phyloP scores from a whole-genome alignment of 1,139 yeast genomes.

The Diutina rugosa region DNA sequence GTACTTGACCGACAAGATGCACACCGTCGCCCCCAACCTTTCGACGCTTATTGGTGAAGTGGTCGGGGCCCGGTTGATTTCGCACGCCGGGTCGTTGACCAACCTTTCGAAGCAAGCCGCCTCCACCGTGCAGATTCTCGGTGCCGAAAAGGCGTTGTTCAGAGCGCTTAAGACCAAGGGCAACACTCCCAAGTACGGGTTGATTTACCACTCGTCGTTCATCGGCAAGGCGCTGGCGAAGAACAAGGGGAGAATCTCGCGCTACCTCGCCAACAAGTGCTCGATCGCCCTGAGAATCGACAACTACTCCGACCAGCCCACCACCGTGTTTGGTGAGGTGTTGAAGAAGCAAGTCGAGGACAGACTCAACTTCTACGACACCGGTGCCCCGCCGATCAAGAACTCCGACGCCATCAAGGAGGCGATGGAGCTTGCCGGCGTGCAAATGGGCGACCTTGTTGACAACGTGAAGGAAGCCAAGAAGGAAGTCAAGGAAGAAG shows the following conservation, averaged over 20 bases:
- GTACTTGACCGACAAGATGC: conserved; percentile 90
- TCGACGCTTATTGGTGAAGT: conserved; percentile 96
- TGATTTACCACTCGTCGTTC: conserved; percentile 92
- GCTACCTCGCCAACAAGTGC: conserved; percentile 97
- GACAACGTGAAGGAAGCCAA: conserved; percentile 15
- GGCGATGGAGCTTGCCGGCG: conserved; percentile 63
- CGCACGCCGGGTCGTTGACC: conserved; percentile 96
- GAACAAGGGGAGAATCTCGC: conserved; percentile 97
- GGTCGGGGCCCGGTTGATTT: conserved; percentile 94
- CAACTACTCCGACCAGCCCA: conserved; percentile 81
- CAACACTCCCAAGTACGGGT: conserved; percentile 96
- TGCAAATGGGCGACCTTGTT: conserved; percentile 14
- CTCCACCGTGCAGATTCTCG: conserved; percentile 93
- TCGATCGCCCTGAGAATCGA: conserved; percentile 98
- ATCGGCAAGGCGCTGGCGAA: conserved; percentile 94
- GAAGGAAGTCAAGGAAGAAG: conserved; percentile 8
- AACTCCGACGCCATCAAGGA: conserved; percentile 87
- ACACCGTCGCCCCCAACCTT: conserved; percentile 94
- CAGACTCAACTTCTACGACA: conserved; percentile 88
- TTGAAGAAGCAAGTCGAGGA: conserved; percentile 96
- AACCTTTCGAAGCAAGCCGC: conserved; percentile 97
- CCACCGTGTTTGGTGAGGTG: conserved; percentile 77
- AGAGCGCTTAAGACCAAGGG: conserved; percentile 98
- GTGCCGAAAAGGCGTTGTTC: conserved; percentile 98
- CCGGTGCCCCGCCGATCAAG: conserved; percentile 82